A percentile compares a stretch with the other conserved stretches of the same genome.
Evolutionary conservation across 2,329 filamentous ascomycete species (phyloP).

Genomic region (Colletotrichum gloeosporioides): DNA sequence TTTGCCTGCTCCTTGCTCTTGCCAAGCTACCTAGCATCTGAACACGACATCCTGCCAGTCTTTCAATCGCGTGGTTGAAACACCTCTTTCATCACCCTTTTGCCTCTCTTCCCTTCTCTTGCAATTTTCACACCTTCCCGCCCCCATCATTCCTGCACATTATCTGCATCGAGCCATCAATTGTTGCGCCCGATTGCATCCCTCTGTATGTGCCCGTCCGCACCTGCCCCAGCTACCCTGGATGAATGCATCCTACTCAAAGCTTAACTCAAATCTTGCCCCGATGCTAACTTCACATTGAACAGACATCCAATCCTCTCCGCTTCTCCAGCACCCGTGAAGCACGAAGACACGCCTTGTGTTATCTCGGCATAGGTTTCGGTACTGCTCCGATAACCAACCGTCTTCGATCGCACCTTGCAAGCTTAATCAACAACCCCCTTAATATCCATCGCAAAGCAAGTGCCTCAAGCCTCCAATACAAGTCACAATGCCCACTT

Average conservation of each 20-base stretch:
- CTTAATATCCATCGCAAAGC: background rate
- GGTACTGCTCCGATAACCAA: conserved; percentile 1
- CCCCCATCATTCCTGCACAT: conserved; percentile 18
- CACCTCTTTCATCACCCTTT: conserved; percentile 21
- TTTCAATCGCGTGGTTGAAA: conserved; percentile 20
- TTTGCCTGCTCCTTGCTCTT: conserved; percentile 13
- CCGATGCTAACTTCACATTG: background rate
- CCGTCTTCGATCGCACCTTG: background rate
- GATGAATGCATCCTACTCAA: background rate
- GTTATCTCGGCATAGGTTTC: background rate
- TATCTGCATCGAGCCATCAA: conserved; percentile 18
- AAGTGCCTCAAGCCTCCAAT: background rate
- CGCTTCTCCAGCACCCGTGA: background rate
- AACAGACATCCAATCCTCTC: background rate
- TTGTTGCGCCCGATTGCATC: conserved; percentile 3
- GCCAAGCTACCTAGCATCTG: conserved; percentile 18
- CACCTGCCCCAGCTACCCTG: background rate
- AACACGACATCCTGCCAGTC: conserved; percentile 20
- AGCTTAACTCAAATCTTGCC: background rate
- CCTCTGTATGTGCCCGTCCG: conserved; percentile 8
- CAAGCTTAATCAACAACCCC: background rate
- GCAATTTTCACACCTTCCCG: background rate
- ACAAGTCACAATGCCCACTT: conserved; percentile 24
- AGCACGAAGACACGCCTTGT: background rate
- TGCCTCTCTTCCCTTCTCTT: conserved; percentile 15